Evolutionary conservation across 2,329 filamentous ascomycete species (phyloP), one percentile per base, ranked within the genome.

Genomic region (Chrysosphaeria jannelii): DNA sequence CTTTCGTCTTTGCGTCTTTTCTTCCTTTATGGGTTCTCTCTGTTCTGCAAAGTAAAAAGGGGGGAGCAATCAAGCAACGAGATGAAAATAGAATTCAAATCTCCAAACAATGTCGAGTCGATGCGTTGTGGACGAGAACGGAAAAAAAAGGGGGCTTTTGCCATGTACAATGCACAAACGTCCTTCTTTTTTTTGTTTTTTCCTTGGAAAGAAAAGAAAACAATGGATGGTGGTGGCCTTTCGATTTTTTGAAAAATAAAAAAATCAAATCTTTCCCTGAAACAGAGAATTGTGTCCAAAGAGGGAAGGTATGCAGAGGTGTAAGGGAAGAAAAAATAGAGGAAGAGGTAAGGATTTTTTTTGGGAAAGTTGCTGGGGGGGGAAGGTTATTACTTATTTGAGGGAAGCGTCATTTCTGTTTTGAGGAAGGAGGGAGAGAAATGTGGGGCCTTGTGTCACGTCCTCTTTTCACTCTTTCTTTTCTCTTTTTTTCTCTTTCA

Each of bases 191-290:
- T n/a, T n/a, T n/a, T n/a, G n/a, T n/a, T n/a, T n/a, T n/a, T n/a
- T n/a, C n/a, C n/a, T n/a, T n/a, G n/a, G n/a, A n/a, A n/a, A n/a
- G n/a, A n/a, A n/a, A n/a, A n/a, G n/a, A n/a, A n/a, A n/a, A 63
- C 35, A 70, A 70, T 37, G 64, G 64, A 42, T 74, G 66, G 39
- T 71, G 65, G 53, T 72, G 64, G 43, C 71, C 66, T 40, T 71
- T 65, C 35, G 67, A 61, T 48, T 76, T 69, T 51, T 78, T 70
- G 54, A 67, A 67, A 70, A 78, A 76, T 22, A 21, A 28, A 22
- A 18, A 7, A n/a, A 18, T 18, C 7, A n/a, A 7, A 18, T 18
- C 7, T 18, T 7, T 18, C 7, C 8, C 13, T 13, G 15, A 16
- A 9, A n/a, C n/a, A 14, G 19, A 8, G 13, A 21, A 15, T 18